Conservation (phyloP, 2,329 filamentous ascomycete genomes). For the Dactylellina leptospora region DNA sequence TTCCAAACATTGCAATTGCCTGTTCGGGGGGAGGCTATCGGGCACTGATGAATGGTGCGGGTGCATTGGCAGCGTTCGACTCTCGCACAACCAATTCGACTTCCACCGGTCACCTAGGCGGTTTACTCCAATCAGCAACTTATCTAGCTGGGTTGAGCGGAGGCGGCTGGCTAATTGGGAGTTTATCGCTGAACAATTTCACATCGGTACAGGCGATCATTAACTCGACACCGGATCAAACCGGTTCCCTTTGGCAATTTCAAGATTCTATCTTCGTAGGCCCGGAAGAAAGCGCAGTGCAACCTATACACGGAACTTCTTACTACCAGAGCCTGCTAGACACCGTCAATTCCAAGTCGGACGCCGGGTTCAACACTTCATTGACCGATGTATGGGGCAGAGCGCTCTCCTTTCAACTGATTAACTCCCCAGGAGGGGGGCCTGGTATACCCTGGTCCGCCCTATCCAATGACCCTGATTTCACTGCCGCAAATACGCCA, state of each 20-base stretch:
- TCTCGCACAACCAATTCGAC: slow-evolving; percentile 72
- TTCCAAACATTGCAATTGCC: slow-evolving; percentile 77
- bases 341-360: slow-evolving; percentile 69
- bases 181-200: slow-evolving; percentile 70
- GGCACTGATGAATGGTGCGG: slow-evolving; percentile 82
- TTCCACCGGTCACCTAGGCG: slow-evolving; percentile 74
- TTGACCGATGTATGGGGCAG: slow-evolving; percentile 82
- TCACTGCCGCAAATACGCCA: slow-evolving; percentile 71
- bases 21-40: slow-evolving; percentile 86
- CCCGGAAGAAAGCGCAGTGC: slow-evolving; percentile 59
- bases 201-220: slow-evolving; percentile 33
- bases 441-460: slow-evolving; percentile 84
- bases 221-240: slow-evolving; percentile 26
- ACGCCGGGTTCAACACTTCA: slow-evolving; percentile 73
- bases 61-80: slow-evolving; percentile 83
- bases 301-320: slow-evolving; percentile 55
- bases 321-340: slow-evolving; percentile 72
- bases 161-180: slow-evolving; percentile 85
- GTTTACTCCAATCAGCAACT: slow-evolving; percentile 80
- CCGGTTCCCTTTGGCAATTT: slow-evolving; percentile 70
- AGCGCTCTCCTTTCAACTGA: slow-evolving; percentile 42
- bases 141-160: slow-evolving; percentile 84
- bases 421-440: slow-evolving; percentile 30
- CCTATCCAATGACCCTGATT: slow-evolving; percentile 71
- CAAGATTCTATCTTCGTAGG: slow-evolving; percentile 69